Evolutionary conservation across 352 stramenopile species (phyloP), one percentile per base, ranked within the genome.

Genomic region (Globisporangium ultimum): DNA sequence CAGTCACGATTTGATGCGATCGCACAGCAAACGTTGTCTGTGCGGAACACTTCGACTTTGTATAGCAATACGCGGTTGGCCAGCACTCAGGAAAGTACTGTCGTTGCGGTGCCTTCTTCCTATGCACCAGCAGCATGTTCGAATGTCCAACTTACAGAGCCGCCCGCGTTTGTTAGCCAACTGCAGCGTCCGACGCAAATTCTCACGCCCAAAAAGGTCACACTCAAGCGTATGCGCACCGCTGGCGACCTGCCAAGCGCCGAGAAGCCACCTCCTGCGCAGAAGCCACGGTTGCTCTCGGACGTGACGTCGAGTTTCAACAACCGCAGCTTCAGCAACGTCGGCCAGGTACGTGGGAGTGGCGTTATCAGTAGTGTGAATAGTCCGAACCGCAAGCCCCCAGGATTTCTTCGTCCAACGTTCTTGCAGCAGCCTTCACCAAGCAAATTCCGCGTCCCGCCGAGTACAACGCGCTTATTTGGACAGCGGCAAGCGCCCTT

Each of bases 391-490:
- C 58, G 58, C 42, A 64, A 64, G 17, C 41, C 50, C 5, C 17
- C 58, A 22, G 15, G 22, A 15, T 56, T 63, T 11, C 10, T 42
- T 21, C 48, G 40, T 9, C 13, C n/a, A 38, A 48, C 58, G 32
- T 36, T 48, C 49, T 20, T 64, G 42, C 63, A 67, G 34, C 66
- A 61, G 24, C 58, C 65, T 38, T 85, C 76, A 36, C 72, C 76
- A n/a, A 81, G 76, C 66, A 85, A 83, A 50, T 76, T 83, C 55
- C 68, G 71, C 41, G 76, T 80, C 43, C 60, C 70, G 52, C 70
- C 72, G 18, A 72, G 50, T 10, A 63, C 72, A n/a, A 68, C 71
- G 20, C 59, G 60, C 4, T 47, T 83, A n/a, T 83, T 85, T 45
- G 68, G 68, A 3, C 75, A 77, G 64, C 75, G 72, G 20, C 72